Conservation (phyloP, 148 eudicot genomes). For the Nyssa sinensis region DNA sequence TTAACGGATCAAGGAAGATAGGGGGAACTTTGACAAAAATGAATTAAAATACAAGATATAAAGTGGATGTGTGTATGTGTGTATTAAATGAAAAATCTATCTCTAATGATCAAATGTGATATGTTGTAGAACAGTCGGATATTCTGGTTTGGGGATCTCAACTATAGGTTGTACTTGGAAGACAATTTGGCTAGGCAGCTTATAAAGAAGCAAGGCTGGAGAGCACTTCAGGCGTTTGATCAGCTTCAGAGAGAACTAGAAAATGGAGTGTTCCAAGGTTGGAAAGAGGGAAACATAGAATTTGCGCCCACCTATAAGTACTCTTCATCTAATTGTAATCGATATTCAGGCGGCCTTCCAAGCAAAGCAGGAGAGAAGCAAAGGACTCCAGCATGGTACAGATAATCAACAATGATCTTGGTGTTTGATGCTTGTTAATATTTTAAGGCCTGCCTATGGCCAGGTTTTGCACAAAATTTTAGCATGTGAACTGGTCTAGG, state of each 20-base stretch:
- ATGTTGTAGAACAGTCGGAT: slow-evolving; percentile 46
- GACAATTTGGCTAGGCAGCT: slow-evolving; percentile 54
- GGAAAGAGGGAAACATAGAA: slow-evolving; percentile 59
- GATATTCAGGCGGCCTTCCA: slow-evolving; percentile 50
- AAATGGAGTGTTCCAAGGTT: slow-evolving; percentile 61
- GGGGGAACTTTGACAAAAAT: no score
- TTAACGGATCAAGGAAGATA: no score
- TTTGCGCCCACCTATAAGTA: slow-evolving; percentile 72
- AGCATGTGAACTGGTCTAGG: not conserved
- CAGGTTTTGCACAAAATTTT: not conserved
- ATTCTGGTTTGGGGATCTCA: slow-evolving; percentile 78
- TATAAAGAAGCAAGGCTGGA: slow-evolving; percentile 43
- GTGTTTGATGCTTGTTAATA: not conserved
- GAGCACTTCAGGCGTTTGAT: slow-evolving; percentile 52
- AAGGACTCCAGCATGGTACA: slow-evolving; percentile 70
- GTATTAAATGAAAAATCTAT: no score
- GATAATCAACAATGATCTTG: slow-evolving; percentile 1
- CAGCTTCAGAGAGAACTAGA: slow-evolving; percentile 51
- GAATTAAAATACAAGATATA: no score
- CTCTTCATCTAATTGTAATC: slow-evolving; percentile 46
- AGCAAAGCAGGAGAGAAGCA: slow-evolving; percentile 57
- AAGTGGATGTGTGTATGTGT: no score
- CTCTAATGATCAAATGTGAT: not conserved
- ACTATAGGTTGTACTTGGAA: slow-evolving; percentile 52
- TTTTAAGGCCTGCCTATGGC: not conserved